Evolutionary conservation across 2,329 filamentous ascomycete genomes (phyloP).

Genomic region (Colletotrichum orchidophilum): DNA sequence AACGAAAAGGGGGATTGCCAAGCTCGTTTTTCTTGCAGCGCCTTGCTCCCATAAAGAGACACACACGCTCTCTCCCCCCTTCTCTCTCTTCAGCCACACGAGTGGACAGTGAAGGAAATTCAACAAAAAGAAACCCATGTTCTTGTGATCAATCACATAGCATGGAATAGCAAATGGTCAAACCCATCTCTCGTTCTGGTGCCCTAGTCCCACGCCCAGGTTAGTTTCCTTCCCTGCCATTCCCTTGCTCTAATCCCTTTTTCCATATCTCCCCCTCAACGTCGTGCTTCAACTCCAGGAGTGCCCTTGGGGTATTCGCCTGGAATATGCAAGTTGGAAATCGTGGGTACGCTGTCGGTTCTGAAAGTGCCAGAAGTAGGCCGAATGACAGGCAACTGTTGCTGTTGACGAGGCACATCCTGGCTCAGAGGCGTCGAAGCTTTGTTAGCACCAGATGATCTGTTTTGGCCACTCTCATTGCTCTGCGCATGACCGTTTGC

Average conservation of each 20-base stretch:
- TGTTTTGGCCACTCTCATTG: background rate
- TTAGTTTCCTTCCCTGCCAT: background rate
- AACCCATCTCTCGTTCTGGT: background rate
- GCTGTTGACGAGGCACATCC: conserved; percentile 1
- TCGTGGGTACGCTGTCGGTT: conserved; percentile 59
- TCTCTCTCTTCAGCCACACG: background rate
- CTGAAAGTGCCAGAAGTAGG: conserved; percentile 41
- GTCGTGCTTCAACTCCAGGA: background rate
- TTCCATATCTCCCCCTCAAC: background rate
- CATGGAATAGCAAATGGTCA: background rate
- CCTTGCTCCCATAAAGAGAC: background rate
- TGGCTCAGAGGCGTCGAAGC: background rate
- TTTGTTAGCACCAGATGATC: background rate
- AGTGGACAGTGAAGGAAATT: background rate
- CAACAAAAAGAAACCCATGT: background rate
- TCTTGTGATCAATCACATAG: background rate
- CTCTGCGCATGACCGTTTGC: background rate
- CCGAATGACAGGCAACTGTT: conserved; percentile 33
- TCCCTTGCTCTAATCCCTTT: background rate
- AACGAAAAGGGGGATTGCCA: background rate
- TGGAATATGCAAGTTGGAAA: conserved; percentile 75
- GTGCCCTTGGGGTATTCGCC: conserved; percentile 67
- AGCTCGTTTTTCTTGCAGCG: background rate
- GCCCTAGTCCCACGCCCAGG: background rate
- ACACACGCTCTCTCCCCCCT: too few species aligned